These are phyloP conservation scores for Geranium brycei DNA, from an alignment of 345 rosid species.

Conservation along the genomic window DNA sequence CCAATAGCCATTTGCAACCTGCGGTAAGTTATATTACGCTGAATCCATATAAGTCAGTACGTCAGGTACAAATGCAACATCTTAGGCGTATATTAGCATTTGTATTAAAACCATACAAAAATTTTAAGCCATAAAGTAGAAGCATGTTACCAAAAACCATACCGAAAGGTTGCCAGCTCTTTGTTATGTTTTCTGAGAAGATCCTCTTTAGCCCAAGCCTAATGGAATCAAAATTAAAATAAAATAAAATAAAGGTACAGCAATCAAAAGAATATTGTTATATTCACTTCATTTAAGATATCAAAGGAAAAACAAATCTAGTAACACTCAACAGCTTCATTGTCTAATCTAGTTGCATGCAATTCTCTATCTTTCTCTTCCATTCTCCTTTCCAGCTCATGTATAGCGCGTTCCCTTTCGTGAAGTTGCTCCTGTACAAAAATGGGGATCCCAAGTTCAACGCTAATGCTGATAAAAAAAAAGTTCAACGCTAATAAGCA, in stretches of 20 bases:
- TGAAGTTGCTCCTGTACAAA: constrained; percentile 58
- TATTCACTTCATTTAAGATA: not conserved
- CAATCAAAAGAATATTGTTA: not conserved
- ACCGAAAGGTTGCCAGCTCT: constrained; percentile 81
- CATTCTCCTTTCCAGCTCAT: constrained; percentile 59
- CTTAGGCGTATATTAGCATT: too few species aligned
- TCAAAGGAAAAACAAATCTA: not conserved
- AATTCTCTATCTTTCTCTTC: constrained; percentile 85
- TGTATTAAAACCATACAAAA: too few species aligned
- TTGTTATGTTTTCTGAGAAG: constrained; percentile 79
- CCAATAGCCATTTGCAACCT: not conserved
- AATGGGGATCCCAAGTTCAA: constrained; percentile 7
- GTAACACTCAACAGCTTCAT: constrained; percentile 56
- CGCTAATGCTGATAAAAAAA: too few species aligned
- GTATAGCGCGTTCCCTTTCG: constrained; percentile 50
- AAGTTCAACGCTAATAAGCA: not conserved
- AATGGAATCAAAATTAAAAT: constrained; percentile 8
- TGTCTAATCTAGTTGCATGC: constrained; percentile 72
- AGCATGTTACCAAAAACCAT: constrained; percentile 1
- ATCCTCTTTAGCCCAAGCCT: constrained; percentile 99
- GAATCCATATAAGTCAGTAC: too few species aligned
- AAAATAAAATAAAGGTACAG: not conserved
- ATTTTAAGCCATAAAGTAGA: not conserved
- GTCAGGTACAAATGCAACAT: too few species aligned
- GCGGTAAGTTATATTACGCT: not conserved